Evolutionary conservation across 2,329 filamentous ascomycete species (phyloP).

Genomic region (Torrubiella hemipterigena): DNA sequence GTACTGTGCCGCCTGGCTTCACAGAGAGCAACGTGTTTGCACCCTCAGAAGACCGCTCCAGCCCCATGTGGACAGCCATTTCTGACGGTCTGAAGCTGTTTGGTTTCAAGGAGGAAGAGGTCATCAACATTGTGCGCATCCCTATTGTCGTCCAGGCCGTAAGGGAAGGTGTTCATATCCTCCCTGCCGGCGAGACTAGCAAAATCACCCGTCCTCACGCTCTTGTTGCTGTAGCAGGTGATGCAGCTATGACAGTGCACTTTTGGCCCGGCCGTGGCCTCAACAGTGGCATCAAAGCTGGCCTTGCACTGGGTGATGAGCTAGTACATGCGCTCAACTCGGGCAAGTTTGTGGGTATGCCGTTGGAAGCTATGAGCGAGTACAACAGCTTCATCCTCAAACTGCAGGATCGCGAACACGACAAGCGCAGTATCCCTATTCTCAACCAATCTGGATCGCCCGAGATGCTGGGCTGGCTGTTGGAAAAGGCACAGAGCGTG

Average conservation of each 20-base stretch:
- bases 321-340: conserved; percentile 19
- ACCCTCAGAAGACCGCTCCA: conserved; percentile 16
- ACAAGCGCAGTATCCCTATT: conserved; percentile 22
- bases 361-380: conserved; percentile 16
- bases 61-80: conserved; percentile 19
- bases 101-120: conserved; percentile 21
- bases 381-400: conserved; percentile 23
- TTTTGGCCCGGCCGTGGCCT: conserved; percentile 23
- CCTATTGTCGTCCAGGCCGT: conserved; percentile 23
- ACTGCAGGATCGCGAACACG: conserved; percentile 21
- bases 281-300: conserved; percentile 23
- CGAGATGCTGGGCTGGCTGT: conserved; percentile 20
- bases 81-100: conserved; percentile 22
- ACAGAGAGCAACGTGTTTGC: conserved; percentile 17
- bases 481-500: conserved; percentile 17
- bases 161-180: conserved; percentile 16
- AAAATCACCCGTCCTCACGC: conserved; percentile 16
- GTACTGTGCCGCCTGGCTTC: conserved; percentile 17
- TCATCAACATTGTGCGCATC: conserved; percentile 22
- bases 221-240: conserved; percentile 20
- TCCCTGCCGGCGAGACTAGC: conserved; percentile 14
- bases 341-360: conserved; percentile 17
- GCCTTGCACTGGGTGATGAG: conserved; percentile 21
- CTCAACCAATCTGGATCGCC: conserved; percentile 21
- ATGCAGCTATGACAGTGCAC: conserved; percentile 23